Conservation (phyloP, 2,329 filamentous ascomycete species). For the Stagonosporopsis cucurbitacearum region DNA sequence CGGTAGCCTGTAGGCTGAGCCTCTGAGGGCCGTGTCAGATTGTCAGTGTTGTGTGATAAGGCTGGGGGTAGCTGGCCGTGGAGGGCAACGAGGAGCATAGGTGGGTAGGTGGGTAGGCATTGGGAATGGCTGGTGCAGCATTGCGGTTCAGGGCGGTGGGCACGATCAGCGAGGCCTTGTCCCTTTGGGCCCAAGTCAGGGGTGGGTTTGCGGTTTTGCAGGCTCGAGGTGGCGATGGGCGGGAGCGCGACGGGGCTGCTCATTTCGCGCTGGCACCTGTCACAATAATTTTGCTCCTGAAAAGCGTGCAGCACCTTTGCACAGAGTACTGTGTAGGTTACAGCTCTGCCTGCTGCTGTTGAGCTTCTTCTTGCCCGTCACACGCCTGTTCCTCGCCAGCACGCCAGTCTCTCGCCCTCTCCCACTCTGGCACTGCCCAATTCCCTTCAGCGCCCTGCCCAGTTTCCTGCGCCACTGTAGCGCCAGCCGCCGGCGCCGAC, state of each 20-base stretch:
- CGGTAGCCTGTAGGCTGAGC: background rate
- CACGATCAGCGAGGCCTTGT: slow-evolving; percentile 15
- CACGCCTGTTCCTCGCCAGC: too few relatives aligned
- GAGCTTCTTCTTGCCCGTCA: background rate
- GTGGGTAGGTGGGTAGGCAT: too few relatives aligned
- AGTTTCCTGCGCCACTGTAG: background rate
- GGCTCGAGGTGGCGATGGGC: slow-evolving; percentile 12
- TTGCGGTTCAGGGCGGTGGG: slow-evolving; percentile 17
- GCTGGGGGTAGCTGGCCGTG: too few relatives aligned
- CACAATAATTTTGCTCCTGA: slow-evolving; percentile 19
- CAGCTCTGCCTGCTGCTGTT: slow-evolving; percentile 3
- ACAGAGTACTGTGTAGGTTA: too few relatives aligned
- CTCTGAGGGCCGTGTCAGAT: background rate
- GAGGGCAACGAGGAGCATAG: too few relatives aligned
- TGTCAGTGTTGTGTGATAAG: background rate
- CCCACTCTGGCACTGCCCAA: too few relatives aligned
- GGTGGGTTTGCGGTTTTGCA: too few relatives aligned
- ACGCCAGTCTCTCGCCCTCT: too few relatives aligned
- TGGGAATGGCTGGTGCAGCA: slow-evolving; percentile 10
- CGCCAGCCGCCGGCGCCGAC: slow-evolving; percentile 11
- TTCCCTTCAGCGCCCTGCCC: background rate
- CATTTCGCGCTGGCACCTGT: slow-evolving; percentile 14
- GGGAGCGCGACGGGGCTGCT: slow-evolving; percentile 15
- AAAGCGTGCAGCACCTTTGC: slow-evolving; percentile 18
- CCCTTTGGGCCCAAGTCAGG: slow-evolving; percentile 19